Conservation (phyloP, 1,139 yeast species). For the Scheffersomyces segobiensis region DNA sequence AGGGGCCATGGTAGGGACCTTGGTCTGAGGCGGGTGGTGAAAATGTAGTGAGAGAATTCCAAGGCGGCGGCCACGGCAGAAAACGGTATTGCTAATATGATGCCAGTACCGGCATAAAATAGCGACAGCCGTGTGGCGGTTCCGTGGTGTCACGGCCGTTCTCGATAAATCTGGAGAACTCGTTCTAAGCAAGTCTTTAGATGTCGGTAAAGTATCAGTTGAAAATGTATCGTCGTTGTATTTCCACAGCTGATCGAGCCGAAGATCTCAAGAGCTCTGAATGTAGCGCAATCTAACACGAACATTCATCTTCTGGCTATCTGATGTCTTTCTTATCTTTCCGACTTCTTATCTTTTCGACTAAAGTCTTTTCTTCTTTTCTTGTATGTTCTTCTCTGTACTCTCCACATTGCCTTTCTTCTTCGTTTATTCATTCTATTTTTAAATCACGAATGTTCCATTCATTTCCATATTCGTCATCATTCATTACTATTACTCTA, state of each 20-base stretch:
- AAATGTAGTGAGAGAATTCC: too few species aligned
- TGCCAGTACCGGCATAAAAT: too few species aligned
- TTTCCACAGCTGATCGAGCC: background rate
- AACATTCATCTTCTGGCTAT: background rate
- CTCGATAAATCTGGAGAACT: too few species aligned
- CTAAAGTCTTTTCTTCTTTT: too few species aligned
- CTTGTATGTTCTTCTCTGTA: too few species aligned
- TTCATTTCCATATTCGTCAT: background rate
- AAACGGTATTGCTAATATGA: too few species aligned
- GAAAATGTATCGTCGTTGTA: background rate
- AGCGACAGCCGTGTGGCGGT: too few species aligned
- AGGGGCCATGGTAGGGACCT: too few species aligned
- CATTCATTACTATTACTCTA: background rate
- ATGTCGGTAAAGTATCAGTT: background rate
- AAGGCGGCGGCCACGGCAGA: too few species aligned
- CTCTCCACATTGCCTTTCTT: too few species aligned
- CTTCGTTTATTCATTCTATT: slow-evolving; percentile 6
- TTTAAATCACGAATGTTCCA: background rate
- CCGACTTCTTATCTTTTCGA: background rate
- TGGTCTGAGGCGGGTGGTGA: too few species aligned
- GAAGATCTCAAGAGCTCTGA: background rate
- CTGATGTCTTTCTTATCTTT: background rate
- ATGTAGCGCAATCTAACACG: background rate
- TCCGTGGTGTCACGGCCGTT: too few species aligned
- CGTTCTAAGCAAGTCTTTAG: background rate